phyloP scores from a whole-genome alignment of 1,139 yeast species.

The Yamadazyma kanchanaburiensis region DNA sequence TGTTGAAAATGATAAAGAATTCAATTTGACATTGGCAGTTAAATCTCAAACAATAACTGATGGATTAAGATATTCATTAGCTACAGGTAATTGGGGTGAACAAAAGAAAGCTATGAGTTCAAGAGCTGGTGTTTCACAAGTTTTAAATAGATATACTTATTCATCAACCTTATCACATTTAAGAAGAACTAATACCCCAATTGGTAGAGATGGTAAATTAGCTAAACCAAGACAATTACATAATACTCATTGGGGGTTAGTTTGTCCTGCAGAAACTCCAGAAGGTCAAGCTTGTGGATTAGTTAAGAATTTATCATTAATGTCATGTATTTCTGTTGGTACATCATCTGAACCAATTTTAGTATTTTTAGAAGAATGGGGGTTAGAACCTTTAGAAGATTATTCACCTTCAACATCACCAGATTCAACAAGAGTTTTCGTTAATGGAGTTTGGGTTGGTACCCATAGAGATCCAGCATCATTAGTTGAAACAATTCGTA shows the following conservation, averaged over 20 bases:
- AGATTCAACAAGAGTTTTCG: constrained; percentile 90
- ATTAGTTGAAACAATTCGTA: constrained; percentile 86
- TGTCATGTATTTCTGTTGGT: constrained; percentile 98
- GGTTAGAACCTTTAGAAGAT: constrained; percentile 96
- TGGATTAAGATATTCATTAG: constrained; percentile 94
- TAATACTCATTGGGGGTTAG: constrained; percentile 99
- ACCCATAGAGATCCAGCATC: constrained; percentile 94
- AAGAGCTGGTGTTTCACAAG: constrained; percentile 99
- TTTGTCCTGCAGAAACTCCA: constrained; percentile 99
- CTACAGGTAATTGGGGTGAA: constrained; percentile 99
- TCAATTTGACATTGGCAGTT: constrained; percentile 92
- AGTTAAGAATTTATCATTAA: constrained; percentile 90
- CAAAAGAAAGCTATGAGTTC: constrained; percentile 99
- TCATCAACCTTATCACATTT: constrained; percentile 96
- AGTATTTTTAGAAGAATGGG: constrained; percentile 97
- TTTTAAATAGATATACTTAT: constrained; percentile 93
- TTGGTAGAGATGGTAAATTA: constrained; percentile 97
- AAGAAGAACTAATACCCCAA: constrained; percentile 97
- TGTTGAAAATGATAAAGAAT: constrained; percentile 95
- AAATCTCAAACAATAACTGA: constrained; percentile 96
- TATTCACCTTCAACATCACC: constrained; percentile 92
- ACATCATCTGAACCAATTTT: constrained; percentile 94
- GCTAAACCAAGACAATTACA: constrained; percentile 99
- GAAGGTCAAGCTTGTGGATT: constrained; percentile 99
- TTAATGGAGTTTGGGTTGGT: constrained; percentile 99